phyloP scores from a whole-genome alignment of 2,329 filamentous ascomycete species.

The Pleoardoris graminearum region DNA sequence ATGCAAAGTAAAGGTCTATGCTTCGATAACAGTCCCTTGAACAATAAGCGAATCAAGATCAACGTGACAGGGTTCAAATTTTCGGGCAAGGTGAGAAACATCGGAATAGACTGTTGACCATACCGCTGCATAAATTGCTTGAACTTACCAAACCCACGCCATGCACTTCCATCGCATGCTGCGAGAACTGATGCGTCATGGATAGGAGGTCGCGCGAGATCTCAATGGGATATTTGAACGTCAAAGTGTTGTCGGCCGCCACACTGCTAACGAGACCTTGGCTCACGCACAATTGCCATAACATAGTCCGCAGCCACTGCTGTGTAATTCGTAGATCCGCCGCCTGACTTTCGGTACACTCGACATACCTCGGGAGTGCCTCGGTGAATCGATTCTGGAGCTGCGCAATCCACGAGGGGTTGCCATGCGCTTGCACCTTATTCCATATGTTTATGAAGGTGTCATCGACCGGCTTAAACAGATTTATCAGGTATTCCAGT shows the following conservation, averaged over 20 bases:
- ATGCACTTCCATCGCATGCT: slow-evolving; percentile 73
- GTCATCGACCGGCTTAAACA: slow-evolving; percentile 66
- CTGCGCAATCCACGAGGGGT: slow-evolving; percentile 51
- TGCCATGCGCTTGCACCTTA: slow-evolving; percentile 54
- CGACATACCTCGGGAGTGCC: slow-evolving; percentile 59
- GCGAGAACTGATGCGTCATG: slow-evolving; percentile 72
- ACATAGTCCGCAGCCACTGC: slow-evolving; percentile 70
- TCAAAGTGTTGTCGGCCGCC: slow-evolving; percentile 62
- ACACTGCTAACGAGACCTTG: slow-evolving; percentile 66
- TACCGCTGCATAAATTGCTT: slow-evolving; percentile 9
- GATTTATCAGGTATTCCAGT: slow-evolving; percentile 63
- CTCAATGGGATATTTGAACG: slow-evolving; percentile 63
- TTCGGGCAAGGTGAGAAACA: too few relatives aligned
- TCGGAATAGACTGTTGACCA: slow-evolving; percentile 8
- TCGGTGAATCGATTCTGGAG: slow-evolving; percentile 57
- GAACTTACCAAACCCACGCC: slow-evolving; percentile 70
- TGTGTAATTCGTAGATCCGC: slow-evolving; percentile 71
- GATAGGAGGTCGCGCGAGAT: slow-evolving; percentile 63
- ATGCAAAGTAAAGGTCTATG: background rate
- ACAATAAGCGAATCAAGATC: background rate
- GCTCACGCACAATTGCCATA: slow-evolving; percentile 72
- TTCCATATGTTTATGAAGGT: slow-evolving; percentile 68
- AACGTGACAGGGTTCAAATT: background rate
- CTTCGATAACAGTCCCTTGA: background rate
- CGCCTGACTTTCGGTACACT: slow-evolving; percentile 66